Base-by-base conservation (phyloP, 495 filamentous ascomycete genomes). In the Entonaema liquescens region DNA sequence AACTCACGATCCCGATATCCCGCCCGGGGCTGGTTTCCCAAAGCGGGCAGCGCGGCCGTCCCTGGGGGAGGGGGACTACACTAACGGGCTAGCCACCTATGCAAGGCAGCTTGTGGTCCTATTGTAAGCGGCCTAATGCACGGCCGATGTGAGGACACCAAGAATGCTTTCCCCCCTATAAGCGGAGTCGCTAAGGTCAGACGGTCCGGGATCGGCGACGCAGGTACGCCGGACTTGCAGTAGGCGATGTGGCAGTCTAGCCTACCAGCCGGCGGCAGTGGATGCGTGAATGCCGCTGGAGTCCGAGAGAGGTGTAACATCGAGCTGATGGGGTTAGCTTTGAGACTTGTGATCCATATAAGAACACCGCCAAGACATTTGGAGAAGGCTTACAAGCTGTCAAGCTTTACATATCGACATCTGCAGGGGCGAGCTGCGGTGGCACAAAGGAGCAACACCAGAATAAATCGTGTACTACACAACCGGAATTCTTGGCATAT, bases 261-360 rank as follows among this genome's bases (percentile, higher is more conserved):
- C 54, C 47, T 60, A 67, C 64, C 69, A 67, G 47, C 59, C 64
- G 69, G 59, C 69, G 69, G 69, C 64, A 72, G 57, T 71, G 58
- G 40, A 59, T 17, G 62, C 35, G 13, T 9, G 36, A 60, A 67
- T 72, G 64, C 69, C 69, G 63, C 42, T 25, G 47, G 62, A 33
- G 62, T 38, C 59, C 59, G 59, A 36, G 28, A 36, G 28, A 64
- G 19, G 49, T 33, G 29, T 3, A 47, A 47, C 42, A 8, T 4
- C 47, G 52, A 57, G 55, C 21, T 47, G 42, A 25, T 42, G 0
- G 35, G 42, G 44, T 38, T 60, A 35, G 55, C 63, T 66, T 36
- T 26, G 21, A 50, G 31, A 21, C 49, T 49, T n/a, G 23, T 17
- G 47, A 59, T 26, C 52, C 21, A 56, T 72, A 72, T 68, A 68